Base-by-base conservation (phyloP, 148 eudicot species). In the Simmondsia chinensis region DNA sequence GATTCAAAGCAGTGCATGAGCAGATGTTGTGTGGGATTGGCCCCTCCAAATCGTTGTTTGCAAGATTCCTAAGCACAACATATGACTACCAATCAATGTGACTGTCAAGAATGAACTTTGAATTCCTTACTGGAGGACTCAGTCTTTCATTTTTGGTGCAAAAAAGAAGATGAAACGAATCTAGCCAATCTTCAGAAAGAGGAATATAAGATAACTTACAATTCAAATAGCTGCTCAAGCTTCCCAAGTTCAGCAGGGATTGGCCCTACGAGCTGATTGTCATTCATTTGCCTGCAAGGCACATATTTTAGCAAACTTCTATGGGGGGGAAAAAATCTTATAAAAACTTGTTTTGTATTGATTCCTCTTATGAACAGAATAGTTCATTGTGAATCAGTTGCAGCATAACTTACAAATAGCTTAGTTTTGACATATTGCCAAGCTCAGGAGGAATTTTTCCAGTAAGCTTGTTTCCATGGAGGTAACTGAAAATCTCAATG, bases 181-280 rank as follows among this genome's bases (percentile, higher is more conserved):
- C n/a, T n/a, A n/a, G n/a, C n/a, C n/a, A n/a, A n/a, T n/a, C n/a
- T n/a, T n/a, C n/a, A 8, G 12, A 21, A 42, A 33, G 31, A 44
- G 16, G 27, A 27, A 11, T 12, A 27, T 14, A 27, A 26, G 5
- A 10, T 39, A 12, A 46, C 83, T 50, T 47, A 80, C 88, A 80
- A 33, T 64, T 80, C 88, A 45, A 80, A 80, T 26, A 80, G 77
- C 56, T 76, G 80, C 33, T 76, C 83, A 11, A 80, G 66, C 29
- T 80, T 70, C 48, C 88, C 88, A 52, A 80, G 80, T 45, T 80
- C 83, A 26, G 83, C 54, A 3, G 88, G 88, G 20, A 80, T 80
- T 36, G 42, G 36, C 45, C 88, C 83, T 19, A 31, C 42, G 8
- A 80, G 51, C 9, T 69, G 80, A 37, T 80, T 80, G 41, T 70